Conservation (phyloP, 2,329 filamentous ascomycete species). For the Dactylellina cionopaga region DNA sequence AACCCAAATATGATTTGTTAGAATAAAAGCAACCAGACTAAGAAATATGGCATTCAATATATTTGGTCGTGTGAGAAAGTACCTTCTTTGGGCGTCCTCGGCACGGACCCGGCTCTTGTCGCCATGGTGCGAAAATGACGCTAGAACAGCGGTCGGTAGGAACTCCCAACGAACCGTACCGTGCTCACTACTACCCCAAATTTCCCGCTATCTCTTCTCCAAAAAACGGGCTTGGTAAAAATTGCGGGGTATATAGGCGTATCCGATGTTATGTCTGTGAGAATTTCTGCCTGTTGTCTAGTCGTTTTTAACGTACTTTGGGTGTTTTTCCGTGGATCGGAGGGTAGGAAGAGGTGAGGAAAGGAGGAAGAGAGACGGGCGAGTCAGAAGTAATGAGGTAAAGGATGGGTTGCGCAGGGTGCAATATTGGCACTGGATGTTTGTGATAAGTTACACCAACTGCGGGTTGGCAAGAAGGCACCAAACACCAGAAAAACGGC, state of each 20-base stretch:
- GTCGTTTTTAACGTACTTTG: too few relatives aligned
- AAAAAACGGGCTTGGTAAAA: neutral
- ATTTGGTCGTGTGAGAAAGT: conserved; percentile 19
- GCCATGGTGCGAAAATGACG: conserved; percentile 22
- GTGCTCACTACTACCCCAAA: conserved; percentile 21
- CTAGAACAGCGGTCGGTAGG: neutral
- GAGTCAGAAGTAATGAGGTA: neutral
- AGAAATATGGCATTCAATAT: too few relatives aligned
- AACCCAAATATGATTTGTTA: neutral
- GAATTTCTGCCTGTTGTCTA: neutral
- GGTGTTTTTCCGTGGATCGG: too few relatives aligned
- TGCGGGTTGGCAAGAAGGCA: too few relatives aligned
- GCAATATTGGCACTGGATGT: too few relatives aligned
- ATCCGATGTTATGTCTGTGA: neutral
- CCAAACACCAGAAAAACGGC: too few relatives aligned
- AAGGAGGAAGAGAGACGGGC: neutral
- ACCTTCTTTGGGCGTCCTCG: conserved; percentile 43
- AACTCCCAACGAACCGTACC: conserved; percentile 1
- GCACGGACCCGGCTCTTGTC: conserved; percentile 38
- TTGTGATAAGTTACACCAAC: too few relatives aligned
- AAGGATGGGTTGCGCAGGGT: conserved; percentile 32
- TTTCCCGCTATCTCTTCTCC: conserved; percentile 20
- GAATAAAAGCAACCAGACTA: neutral
- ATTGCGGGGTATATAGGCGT: neutral
- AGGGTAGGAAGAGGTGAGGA: neutral